phyloP scores from a whole-genome alignment of 2,329 filamentous ascomycete genomes.

The Penicillium freii region DNA sequence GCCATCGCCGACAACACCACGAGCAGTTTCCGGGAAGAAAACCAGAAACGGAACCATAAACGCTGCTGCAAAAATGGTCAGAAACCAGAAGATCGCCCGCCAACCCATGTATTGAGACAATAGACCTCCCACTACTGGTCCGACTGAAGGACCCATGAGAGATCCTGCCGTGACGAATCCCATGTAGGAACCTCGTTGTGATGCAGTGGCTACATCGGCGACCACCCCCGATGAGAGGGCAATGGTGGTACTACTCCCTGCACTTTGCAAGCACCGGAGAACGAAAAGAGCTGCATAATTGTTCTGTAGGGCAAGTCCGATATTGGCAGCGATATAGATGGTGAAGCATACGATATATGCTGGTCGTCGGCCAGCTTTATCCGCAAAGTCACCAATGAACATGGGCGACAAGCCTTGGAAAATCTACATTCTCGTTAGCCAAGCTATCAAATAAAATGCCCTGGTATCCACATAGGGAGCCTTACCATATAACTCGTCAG shows the following conservation, averaged over 20 bases:
- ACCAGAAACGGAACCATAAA: constrained; percentile 38
- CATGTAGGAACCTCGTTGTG: constrained; percentile 44
- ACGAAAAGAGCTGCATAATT: constrained; percentile 40
- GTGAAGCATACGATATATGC: constrained; percentile 55
- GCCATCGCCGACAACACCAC: constrained; percentile 41
- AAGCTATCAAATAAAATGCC: neutral
- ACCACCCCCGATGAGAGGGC: constrained; percentile 43
- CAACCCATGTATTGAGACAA: constrained; percentile 40
- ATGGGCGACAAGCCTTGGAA: constrained; percentile 55
- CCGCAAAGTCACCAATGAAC: constrained; percentile 52
- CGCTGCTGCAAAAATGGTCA: constrained; percentile 47
- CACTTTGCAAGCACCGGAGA: constrained; percentile 42
- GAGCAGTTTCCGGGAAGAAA: constrained; percentile 40
- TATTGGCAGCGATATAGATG: constrained; percentile 45
- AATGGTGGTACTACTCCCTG: constrained; percentile 43
- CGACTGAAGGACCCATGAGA: constrained; percentile 35
- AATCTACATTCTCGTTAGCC: constrained; percentile 33
- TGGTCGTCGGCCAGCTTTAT: constrained; percentile 51
- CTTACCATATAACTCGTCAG: constrained; percentile 29
- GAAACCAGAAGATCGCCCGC: constrained; percentile 48
- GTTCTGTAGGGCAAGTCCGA: constrained; percentile 41
- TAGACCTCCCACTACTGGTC: constrained; percentile 38
- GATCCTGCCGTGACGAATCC: constrained; percentile 37
- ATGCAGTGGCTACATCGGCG: constrained; percentile 39
- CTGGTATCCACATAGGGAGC: neutral